phyloP scores from a whole-genome alignment of 164 flowering plant species.

The Vitis labrusca region DNA sequence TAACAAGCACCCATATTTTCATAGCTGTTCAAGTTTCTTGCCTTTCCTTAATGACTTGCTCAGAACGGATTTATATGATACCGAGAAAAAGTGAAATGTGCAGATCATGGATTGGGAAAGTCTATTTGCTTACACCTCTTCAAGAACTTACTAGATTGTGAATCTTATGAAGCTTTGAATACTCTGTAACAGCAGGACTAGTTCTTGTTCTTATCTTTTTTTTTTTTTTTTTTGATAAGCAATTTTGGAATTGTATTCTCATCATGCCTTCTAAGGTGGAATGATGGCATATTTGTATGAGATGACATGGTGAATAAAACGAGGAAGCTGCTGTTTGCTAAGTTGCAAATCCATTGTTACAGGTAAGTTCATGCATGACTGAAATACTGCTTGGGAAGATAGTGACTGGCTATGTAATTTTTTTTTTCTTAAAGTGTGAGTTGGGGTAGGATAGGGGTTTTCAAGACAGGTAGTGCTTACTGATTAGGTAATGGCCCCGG shows the following conservation, averaged over 20 bases:
- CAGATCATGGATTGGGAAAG: not conserved
- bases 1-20: conserved; percentile 6
- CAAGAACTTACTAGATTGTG: not conserved
- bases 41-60: conserved; percentile 32
- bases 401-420: too few relatives aligned
- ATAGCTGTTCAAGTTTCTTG: not conserved
- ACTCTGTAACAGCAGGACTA: not conserved
- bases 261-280: not conserved
- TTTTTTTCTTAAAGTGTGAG: too few relatives aligned
- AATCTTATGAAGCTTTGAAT: not conserved
- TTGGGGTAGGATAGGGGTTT: too few relatives aligned
- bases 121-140: not conserved
- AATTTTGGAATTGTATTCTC: not conserved
- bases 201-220: too few relatives aligned
- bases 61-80: conserved; percentile 55
- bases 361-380: too few relatives aligned
- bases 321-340: too few relatives aligned
- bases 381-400: too few relatives aligned
- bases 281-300: not conserved
- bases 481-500: too few relatives aligned
- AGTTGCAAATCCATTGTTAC: too few relatives aligned
- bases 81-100: conserved; percentile 47
- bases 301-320: too few relatives aligned
- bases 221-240: not conserved
- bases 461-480: too few relatives aligned